Evolutionary conservation across 2,329 filamentous ascomycete genomes (phyloP), one percentile per base, ranked within the genome.

Genomic region (Pseudogymnoascus sp.): DNA sequence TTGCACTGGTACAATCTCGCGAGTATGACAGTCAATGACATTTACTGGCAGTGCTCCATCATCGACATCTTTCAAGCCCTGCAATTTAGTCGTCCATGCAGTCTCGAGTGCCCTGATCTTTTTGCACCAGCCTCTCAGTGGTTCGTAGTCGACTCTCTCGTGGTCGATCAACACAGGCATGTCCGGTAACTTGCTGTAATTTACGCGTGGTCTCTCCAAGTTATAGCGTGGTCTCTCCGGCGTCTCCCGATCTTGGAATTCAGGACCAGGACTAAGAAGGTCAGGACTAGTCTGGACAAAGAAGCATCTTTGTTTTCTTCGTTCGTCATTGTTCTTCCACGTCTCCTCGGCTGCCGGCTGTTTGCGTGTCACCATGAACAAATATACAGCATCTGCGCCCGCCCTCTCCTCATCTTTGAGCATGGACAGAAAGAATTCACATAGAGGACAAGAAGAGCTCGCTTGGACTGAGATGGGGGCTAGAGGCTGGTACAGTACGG

Each of bases 11-110:
- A 62, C 18, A 12, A 64, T 25, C 34, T 49, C 16, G 2, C 63
- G 49, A 46, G 59, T 60, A 14, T 62, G 16, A 23, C 63, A 64
- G 49, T 64, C 60, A 25, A 64, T 43, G 4, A 64, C 60, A 46
- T 25, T 46, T 21, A 25, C 43, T 49, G 43, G 21, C 12, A 49
- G 23, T n/a, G 43, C 43, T 49, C n/a, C 23, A 49, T 49, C 43
- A 49, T 49, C 43, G 23, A 12, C 43, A 49, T 23, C 43, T 21
- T 49, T 49, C 23, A 28, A 14, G 11, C 38, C 16, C 38, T 42
- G 38, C 18, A 42, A 18, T 3, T 42, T 16, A 49, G n/a, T 7
- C 21, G 11, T 5, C 43, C 7, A 23, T 49, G 43, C 11, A 49
- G 25, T 49, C 23, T 49, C 21, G 12, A 49, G 43, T 1, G 14